These are phyloP conservation scores for Mucor saturninus DNA, from an alignment of 371 early-diverging fungal genomes.

Conservation along the genomic window DNA sequence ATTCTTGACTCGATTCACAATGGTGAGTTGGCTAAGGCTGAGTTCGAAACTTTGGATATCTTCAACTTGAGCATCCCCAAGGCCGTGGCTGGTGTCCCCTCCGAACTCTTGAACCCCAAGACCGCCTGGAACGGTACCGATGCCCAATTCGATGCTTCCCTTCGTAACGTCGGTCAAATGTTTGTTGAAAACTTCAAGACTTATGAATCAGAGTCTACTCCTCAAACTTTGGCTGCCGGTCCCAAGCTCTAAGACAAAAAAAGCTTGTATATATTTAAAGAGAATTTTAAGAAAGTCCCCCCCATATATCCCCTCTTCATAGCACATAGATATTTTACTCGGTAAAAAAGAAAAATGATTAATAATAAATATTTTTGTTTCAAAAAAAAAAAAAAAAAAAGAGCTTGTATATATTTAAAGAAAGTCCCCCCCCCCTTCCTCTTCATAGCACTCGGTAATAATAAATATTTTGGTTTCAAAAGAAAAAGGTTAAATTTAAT, in stretches of 20 bases:
- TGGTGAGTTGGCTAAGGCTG: conserved; percentile 84
- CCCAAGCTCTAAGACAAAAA: conserved; percentile 49
- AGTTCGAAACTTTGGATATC: conserved; percentile 81
- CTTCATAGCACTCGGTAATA: no score
- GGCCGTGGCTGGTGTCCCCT: conserved; percentile 76
- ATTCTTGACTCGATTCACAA: conserved; percentile 96
- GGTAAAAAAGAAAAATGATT: no score
- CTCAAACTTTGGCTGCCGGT: conserved; percentile 80
- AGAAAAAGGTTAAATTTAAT: conserved; percentile 11
- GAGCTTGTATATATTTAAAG: no score
- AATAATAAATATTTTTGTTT: no score
- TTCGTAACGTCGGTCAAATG: conserved; percentile 78
- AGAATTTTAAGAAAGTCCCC: no score
- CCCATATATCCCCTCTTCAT: no score
- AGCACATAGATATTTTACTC: no score
- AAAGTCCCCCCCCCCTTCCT: no score
- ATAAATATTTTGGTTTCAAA: background rate
- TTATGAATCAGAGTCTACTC: conserved; percentile 81
- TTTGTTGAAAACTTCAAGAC: conserved; percentile 91
- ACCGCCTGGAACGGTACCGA: conserved; percentile 82
- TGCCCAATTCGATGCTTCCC: conserved; percentile 66
- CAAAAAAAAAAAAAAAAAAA: no score
- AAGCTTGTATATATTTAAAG: background rate
- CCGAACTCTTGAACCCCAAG: conserved; percentile 86
- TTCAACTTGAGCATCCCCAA: conserved; percentile 91